A percentile compares a stretch with the other conserved stretches of the same genome.
Conservation (phyloP, 768 basidiomycete species). For the Amanita thiersii region DNA sequence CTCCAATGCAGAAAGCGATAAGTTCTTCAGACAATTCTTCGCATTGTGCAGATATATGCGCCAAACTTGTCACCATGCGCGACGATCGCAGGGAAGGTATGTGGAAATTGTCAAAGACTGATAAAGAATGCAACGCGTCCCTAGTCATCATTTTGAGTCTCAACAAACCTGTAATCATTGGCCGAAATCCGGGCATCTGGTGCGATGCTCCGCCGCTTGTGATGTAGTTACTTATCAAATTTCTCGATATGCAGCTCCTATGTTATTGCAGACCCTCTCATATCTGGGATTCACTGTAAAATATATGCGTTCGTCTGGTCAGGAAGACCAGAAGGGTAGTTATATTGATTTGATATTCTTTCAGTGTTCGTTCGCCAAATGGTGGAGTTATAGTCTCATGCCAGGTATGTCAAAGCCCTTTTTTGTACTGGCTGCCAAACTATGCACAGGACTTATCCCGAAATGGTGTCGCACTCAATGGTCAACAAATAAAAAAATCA, state of each 20-base stretch:
- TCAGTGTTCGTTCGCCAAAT: conserved; percentile 58
- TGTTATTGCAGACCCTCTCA: conserved; percentile 49
- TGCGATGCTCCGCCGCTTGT: conserved; percentile 16
- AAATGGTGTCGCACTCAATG: conserved; percentile 69
- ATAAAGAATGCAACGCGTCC: background rate
- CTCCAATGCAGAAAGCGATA: too few species aligned
- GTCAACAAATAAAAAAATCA: conserved; percentile 55
- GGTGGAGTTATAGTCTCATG: conserved; percentile 76
- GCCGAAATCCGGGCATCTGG: conserved; percentile 66
- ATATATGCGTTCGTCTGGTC: conserved; percentile 58
- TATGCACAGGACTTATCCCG: conserved; percentile 59
- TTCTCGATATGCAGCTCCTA: conserved; percentile 39
- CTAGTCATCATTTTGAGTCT: conserved; percentile 54
- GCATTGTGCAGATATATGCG: conserved; percentile 46
- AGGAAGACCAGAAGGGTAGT: background rate
- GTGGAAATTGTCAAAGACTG: background rate
- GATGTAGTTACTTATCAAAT: conserved; percentile 15
- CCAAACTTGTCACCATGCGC: conserved; percentile 57
- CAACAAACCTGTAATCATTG: conserved; percentile 58
- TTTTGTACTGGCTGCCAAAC: background rate
- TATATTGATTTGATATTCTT: conserved; percentile 4
- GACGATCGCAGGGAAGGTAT: conserved; percentile 63
- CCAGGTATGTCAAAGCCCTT: conserved; percentile 36
- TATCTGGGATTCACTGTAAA: conserved; percentile 71
- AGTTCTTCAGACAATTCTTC: background rate